These are phyloP conservation scores for Coemansia umbellata DNA, from an alignment of 192 early-diverging fungal species.

Conservation along the genomic window DNA sequence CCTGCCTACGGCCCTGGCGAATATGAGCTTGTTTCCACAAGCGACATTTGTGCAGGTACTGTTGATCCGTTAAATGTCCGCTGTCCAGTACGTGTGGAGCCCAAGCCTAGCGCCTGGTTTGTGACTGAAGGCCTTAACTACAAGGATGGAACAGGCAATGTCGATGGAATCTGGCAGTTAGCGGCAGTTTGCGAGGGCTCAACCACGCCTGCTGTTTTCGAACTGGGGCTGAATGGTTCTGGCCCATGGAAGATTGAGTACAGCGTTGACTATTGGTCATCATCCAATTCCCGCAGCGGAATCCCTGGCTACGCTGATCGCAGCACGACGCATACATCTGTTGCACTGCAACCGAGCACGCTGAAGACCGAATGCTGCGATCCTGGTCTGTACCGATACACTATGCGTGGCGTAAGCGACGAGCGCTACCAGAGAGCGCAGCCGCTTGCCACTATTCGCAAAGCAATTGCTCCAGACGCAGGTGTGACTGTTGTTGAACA, in stretches of 20 bases:
- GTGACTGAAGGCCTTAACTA: constrained; percentile 4
- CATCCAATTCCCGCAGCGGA: constrained; percentile 14
- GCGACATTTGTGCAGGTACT: constrained; percentile 31
- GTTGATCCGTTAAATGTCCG: constrained; percentile 18
- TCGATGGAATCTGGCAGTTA: constrained; percentile 15
- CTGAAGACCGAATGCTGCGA: constrained; percentile 33
- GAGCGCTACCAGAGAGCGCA: constrained; percentile 40
- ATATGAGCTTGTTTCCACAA: constrained; percentile 37
- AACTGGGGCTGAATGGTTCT: constrained; percentile 37
- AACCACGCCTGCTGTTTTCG: constrained; percentile 6
- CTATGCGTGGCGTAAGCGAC: constrained; percentile 32
- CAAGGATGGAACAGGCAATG: not conserved
- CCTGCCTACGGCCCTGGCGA: constrained; percentile 36
- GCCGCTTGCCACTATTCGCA: constrained; percentile 2
- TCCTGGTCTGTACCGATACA: constrained; percentile 45
- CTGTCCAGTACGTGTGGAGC: constrained; percentile 39
- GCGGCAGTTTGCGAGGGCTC: constrained; percentile 24
- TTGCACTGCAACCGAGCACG: constrained; percentile 33
- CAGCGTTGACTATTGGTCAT: constrained; percentile 37
- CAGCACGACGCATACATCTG: constrained; percentile 19
- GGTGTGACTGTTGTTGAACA: constrained; percentile 32
- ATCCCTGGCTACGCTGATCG: constrained; percentile 22
- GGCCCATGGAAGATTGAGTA: constrained; percentile 48
- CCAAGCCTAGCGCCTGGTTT: constrained; percentile 43
- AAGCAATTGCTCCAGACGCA: constrained; percentile 2